Evolutionary conservation across 352 stramenopile genomes (phyloP).

Genomic region (Pythium brachiatum): DNA sequence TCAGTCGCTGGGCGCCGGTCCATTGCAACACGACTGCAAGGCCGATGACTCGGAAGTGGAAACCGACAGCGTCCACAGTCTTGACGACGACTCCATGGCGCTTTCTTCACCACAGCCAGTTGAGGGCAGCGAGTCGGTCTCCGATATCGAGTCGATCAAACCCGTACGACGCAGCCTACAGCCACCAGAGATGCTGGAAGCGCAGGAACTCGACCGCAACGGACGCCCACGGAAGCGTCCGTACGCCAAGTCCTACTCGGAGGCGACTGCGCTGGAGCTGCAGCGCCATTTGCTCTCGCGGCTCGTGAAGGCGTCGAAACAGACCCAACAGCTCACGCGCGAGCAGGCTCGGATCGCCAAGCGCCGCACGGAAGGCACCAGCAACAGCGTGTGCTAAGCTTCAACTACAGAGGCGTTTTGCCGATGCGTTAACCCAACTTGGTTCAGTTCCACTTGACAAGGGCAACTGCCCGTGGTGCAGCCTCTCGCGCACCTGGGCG

Average conservation of each 20-base stretch:
- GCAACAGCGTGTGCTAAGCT: neutral
- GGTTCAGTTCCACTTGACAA: neutral
- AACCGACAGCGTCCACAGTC: neutral
- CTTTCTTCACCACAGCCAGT: too few species aligned
- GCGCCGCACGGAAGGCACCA: neutral
- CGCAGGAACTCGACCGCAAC: conserved; percentile 22
- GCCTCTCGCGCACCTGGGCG: too few species aligned
- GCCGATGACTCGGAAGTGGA: neutral
- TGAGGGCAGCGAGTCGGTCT: conserved; percentile 3
- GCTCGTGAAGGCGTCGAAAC: conserved; percentile 37
- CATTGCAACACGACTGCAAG: neutral
- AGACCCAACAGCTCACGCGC: conserved; percentile 38
- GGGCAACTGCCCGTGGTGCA: neutral
- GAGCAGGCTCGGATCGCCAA: conserved; percentile 37
- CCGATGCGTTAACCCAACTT: too few species aligned
- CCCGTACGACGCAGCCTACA: conserved; percentile 21
- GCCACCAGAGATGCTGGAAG: conserved; percentile 26
- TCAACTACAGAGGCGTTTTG: neutral
- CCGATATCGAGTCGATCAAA: conserved; percentile 24
- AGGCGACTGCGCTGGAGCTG: conserved; percentile 18
- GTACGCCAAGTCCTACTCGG: conserved; percentile 18
- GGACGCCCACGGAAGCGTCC: conserved; percentile 24
- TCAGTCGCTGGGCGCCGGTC: conserved; percentile 19
- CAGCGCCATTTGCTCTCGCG: conserved; percentile 40
- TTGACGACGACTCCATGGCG: neutral